These are phyloP conservation scores for Leishmania martiniquensis DNA, from an alignment of 208 protist species.

Conservation along the genomic window DNA sequence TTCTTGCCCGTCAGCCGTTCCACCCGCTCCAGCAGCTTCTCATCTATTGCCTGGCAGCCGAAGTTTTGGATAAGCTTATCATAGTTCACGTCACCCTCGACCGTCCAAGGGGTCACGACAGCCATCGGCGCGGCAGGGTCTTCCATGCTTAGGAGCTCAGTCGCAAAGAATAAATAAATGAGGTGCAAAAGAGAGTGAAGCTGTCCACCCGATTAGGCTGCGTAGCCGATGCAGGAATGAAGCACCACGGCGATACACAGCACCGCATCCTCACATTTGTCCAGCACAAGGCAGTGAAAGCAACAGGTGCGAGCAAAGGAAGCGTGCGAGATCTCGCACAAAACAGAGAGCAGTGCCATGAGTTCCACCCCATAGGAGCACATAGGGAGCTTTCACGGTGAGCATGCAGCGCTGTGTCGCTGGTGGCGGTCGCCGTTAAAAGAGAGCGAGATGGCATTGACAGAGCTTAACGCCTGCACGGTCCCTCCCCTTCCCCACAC, in stretches of 20 bases:
- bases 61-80: constrained; percentile 95
- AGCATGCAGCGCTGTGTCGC: too few species aligned
- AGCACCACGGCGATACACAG: not conserved
- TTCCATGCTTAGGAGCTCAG: not conserved
- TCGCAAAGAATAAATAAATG: too few species aligned
- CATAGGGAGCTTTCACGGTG: too few species aligned
- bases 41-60: constrained; percentile 86
- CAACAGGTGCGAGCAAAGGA: not conserved
- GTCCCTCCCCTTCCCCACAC: too few species aligned
- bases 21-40: constrained; percentile 83
- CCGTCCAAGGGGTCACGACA: constrained; percentile 92
- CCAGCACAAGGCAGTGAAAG: not conserved
- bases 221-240: not conserved
- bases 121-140: constrained; percentile 28
- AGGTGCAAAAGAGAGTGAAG: not conserved
- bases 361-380: too few species aligned
- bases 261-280: not conserved
- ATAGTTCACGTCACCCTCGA: constrained; percentile 95
- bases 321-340: too few species aligned
- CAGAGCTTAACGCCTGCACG: too few species aligned
- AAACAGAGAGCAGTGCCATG: too few species aligned
- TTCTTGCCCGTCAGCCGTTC: constrained; percentile 86
- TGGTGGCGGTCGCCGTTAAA: too few species aligned
- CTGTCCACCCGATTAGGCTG: not conserved
- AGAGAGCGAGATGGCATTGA: too few species aligned